Conservation (phyloP, 1,139 yeast genomes). For the Debaryomycetaceae sp. region DNA sequence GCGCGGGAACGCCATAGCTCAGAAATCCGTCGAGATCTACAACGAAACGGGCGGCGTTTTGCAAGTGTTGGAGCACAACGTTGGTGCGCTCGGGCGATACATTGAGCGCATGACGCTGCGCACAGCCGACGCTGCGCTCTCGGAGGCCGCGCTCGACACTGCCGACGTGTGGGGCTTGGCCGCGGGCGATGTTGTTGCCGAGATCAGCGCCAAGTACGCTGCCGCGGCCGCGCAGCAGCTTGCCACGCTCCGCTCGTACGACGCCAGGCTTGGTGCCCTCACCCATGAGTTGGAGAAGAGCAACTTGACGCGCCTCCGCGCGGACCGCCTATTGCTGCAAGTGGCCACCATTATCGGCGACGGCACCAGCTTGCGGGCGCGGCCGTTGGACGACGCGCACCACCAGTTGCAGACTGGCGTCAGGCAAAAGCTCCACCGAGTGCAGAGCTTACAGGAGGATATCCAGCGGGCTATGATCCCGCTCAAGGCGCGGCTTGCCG, state of each 20-base stretch:
- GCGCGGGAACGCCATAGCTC: constrained; percentile 2
- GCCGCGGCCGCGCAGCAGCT: constrained; percentile 3
- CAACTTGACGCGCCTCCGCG: constrained; percentile 12
- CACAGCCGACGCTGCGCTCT: constrained; percentile 9
- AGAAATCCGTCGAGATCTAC: constrained; percentile 15
- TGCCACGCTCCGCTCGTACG: constrained; percentile 3
- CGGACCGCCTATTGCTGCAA: constrained; percentile 18
- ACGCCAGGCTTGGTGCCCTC: constrained; percentile 5
- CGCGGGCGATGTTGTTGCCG: constrained; percentile 1
- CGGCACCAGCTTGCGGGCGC: constrained; percentile 9
- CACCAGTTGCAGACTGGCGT: constrained; percentile 16
- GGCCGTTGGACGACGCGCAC: constrained; percentile 22
- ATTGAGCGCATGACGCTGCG: constrained; percentile 7
- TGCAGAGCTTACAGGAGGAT: constrained; percentile 17
- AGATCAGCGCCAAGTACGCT: constrained; percentile 3
- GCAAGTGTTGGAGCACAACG: constrained; percentile 13
- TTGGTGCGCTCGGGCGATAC: constrained; percentile 11
- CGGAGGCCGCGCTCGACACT: constrained; percentile 7
- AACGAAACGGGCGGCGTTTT: constrained; percentile 18
- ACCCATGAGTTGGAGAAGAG: constrained; percentile 11
- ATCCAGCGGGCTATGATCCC: constrained; percentile 21
- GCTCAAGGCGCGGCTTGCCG: constrained; percentile 18
- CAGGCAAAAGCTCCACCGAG: constrained; percentile 16
- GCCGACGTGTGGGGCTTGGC: constrained; percentile 9
- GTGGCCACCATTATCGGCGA: constrained; percentile 11